Conservation (phyloP, 2,329 filamentous ascomycete genomes). For the Gliomastix tumulicola region DNA sequence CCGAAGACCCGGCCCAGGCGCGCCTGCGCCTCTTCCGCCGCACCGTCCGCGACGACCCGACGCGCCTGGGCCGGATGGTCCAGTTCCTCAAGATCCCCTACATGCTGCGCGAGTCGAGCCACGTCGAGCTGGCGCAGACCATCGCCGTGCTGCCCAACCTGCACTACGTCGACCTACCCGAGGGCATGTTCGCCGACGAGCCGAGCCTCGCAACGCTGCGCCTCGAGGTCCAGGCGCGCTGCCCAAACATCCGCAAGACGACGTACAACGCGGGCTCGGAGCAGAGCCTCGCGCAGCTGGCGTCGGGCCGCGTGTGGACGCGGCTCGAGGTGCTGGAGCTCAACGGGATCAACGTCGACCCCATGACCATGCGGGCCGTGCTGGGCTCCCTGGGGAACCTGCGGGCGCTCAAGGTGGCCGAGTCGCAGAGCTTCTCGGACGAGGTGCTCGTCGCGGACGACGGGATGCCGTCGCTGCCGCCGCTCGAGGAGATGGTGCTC, state of each 20-base stretch:
- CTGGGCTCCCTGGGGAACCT: slow-evolving; percentile 61
- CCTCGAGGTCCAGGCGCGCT: slow-evolving; percentile 77
- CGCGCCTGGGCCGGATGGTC: slow-evolving; percentile 61
- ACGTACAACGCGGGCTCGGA: slow-evolving; percentile 75
- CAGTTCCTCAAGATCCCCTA: slow-evolving; percentile 84
- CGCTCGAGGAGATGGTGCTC: slow-evolving; percentile 66
- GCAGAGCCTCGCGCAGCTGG: slow-evolving; percentile 64
- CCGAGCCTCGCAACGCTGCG: slow-evolving; percentile 66
- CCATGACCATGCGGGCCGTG: slow-evolving; percentile 61
- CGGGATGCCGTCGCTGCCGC: slow-evolving; percentile 64
- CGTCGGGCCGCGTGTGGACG: slow-evolving; percentile 59
- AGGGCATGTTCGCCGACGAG: slow-evolving; percentile 81
- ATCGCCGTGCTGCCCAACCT: slow-evolving; percentile 81
- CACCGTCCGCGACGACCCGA: slow-evolving; percentile 71
- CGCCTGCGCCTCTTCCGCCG: slow-evolving; percentile 74
- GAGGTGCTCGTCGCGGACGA: slow-evolving; percentile 64
- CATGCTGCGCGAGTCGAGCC: slow-evolving; percentile 85
- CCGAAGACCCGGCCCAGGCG: slow-evolving; percentile 70
- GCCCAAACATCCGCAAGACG: slow-evolving; percentile 83
- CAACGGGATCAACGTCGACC: slow-evolving; percentile 61
- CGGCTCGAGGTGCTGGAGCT: slow-evolving; percentile 69
- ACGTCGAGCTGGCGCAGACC: slow-evolving; percentile 76
- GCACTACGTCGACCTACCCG: slow-evolving; percentile 83
- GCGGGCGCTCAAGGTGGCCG: slow-evolving; percentile 66
- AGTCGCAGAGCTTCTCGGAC: slow-evolving; percentile 66